Percentiles rank a stretch among this genome's conserved stretches.
phyloP scores from a whole-genome alignment of 2,329 filamentous ascomycete genomes.

The Claviceps fusiformis region DNA sequence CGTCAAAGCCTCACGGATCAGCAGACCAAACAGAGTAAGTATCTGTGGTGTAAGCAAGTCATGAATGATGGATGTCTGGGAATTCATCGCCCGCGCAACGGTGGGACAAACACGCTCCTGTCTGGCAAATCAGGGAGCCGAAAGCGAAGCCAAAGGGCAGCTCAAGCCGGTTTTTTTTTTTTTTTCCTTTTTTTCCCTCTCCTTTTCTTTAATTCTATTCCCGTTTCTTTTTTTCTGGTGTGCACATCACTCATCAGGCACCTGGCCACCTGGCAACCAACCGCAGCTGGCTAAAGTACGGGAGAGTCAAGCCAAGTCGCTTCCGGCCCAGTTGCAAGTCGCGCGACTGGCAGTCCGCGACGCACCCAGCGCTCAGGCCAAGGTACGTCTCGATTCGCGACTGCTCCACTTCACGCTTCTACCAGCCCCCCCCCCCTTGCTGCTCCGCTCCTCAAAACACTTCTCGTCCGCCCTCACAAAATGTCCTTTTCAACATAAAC shows the following conservation, averaged over 20 bases:
- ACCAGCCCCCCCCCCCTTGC: conserved; percentile 13
- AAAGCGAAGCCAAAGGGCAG: not conserved
- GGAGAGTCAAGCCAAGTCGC: not conserved
- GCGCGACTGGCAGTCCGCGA: conserved; percentile 8
- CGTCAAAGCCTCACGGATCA: too few species aligned
- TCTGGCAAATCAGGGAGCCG: conserved; percentile 2
- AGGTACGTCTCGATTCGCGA: conserved; percentile 9
- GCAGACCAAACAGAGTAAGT: not conserved
- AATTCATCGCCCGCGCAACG: conserved; percentile 4
- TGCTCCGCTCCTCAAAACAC: conserved; percentile 24
- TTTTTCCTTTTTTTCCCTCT: too few species aligned
- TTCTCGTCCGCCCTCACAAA: conserved; percentile 20
- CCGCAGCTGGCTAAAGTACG: not conserved
- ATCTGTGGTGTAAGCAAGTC: not conserved
- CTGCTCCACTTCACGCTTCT: conserved; percentile 11
- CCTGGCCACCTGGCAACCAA: conserved; percentile 6
- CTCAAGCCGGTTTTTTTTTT: too few species aligned
- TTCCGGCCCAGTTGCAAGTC: not conserved
- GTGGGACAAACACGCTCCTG: conserved; percentile 6
- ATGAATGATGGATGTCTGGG: too few species aligned
- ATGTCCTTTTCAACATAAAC: conserved; percentile 20
- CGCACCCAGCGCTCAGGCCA: not conserved
- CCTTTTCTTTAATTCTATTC: too few species aligned
- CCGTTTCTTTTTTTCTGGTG: not conserved
- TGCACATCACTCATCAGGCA: not conserved